Evolutionary conservation across 768 basidiomycete genomes (phyloP).

Genomic region (Hortiboletus campestris): DNA sequence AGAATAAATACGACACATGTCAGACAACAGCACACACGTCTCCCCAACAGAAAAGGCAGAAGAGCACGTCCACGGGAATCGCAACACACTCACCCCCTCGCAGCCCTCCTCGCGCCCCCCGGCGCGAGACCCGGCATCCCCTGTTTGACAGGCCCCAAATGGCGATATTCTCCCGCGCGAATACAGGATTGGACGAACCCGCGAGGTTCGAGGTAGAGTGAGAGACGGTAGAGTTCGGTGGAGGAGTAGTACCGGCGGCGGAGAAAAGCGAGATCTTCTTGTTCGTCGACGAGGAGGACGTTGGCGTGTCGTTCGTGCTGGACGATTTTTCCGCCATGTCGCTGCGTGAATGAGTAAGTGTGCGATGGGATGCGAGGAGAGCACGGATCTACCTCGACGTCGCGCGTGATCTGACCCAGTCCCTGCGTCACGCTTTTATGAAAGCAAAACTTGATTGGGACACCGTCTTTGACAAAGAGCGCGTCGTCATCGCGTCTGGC

Average conservation of each 20-base stretch:
- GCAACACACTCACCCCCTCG: slow-evolving; percentile 8
- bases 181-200: slow-evolving; percentile 28
- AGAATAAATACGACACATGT: not conserved
- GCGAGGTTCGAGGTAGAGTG: slow-evolving; percentile 23
- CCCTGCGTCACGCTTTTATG: slow-evolving; percentile 28
- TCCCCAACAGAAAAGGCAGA: no score
- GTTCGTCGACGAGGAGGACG: slow-evolving; percentile 31
- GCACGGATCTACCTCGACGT: slow-evolving; percentile 20
- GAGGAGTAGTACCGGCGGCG: slow-evolving; percentile 28
- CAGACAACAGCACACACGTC: not conserved
- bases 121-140: slow-evolving; percentile 26
- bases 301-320: slow-evolving; percentile 15
- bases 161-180: slow-evolving; percentile 11
- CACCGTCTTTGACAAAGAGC: slow-evolving; percentile 25
- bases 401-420: slow-evolving; percentile 9
- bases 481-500: slow-evolving; percentile 1
- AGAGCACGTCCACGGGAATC: not conserved
- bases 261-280: slow-evolving; percentile 24
- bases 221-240: slow-evolving; percentile 10
- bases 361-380: no score
- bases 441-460: slow-evolving; percentile 27
- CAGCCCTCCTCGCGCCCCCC: not conserved
- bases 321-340: slow-evolving; percentile 21
- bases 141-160: not conserved
- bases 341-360: slow-evolving; percentile 3